These are phyloP conservation scores for Castanea sativa DNA, from an alignment of 306 rosid genomes.

Conservation along the genomic window DNA sequence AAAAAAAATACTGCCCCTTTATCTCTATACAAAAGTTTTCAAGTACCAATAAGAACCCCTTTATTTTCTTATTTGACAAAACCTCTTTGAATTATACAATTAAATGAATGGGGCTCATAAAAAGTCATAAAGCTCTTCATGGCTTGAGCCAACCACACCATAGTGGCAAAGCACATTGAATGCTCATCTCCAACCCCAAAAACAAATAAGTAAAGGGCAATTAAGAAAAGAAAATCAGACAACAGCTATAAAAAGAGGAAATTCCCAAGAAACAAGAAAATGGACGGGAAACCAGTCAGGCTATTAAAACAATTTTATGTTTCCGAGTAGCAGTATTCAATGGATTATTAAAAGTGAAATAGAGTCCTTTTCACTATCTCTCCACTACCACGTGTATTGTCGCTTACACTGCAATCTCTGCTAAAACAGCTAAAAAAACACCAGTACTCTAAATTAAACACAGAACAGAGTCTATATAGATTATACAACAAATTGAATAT, in stretches of 20 bases:
- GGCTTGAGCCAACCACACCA: no score
- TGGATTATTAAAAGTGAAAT: constrained; percentile 1
- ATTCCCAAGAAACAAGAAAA: neutral
- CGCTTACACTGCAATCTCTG: neutral
- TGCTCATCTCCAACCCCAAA: neutral
- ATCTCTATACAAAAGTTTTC: neutral
- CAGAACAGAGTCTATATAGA: constrained; percentile 1
- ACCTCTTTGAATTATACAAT: no score
- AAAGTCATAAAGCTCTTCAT: no score
- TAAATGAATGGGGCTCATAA: no score
- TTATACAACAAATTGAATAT: constrained; percentile 25
- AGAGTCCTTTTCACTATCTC: neutral
- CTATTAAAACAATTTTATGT: no score
- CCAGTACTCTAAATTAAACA: no score
- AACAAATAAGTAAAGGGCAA: neutral
- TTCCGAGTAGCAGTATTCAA: neutral
- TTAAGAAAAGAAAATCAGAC: neutral
- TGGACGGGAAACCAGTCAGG: neutral
- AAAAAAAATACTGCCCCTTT: neutral
- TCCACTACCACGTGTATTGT: constrained; percentile 13
- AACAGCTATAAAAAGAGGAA: neutral
- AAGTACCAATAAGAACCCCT: no score
- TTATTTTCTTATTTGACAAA: no score
- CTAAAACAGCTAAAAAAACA: no score
- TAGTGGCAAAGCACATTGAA: neutral